Conservation (phyloP, 306 rosid genomes). For the Prosopis cineraria region DNA sequence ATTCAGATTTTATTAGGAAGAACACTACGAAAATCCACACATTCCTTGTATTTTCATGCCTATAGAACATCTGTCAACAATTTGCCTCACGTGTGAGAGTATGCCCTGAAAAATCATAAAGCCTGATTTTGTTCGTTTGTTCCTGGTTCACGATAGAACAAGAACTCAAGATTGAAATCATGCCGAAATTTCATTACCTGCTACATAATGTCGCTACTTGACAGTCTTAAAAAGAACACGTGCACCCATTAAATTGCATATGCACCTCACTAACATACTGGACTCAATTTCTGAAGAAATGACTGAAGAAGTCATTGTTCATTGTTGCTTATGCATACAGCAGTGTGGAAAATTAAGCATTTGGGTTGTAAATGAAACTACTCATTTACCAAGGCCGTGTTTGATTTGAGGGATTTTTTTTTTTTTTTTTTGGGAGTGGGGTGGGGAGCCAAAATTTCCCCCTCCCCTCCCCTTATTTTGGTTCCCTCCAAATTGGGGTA, state of each 20-base stretch:
- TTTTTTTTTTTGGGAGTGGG: too few species aligned
- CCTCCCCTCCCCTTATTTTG: too few species aligned
- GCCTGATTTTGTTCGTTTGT: neutral
- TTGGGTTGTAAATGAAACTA: conserved; percentile 3
- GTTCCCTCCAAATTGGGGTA: too few species aligned
- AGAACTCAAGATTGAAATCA: conserved; percentile 2
- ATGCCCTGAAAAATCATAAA: conserved; percentile 2
- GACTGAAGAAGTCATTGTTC: neutral
- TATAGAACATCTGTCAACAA: conserved; percentile 3
- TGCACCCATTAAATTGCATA: neutral
- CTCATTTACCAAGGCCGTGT: neutral
- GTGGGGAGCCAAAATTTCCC: too few species aligned
- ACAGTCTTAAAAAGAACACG: neutral
- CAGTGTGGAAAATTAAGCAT: neutral
- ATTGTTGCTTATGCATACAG: neutral
- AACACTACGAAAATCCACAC: neutral
- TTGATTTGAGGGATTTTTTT: too few species aligned
- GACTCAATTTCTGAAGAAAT: neutral
- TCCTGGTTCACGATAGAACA: conserved; percentile 21
- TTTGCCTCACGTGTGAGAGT: neutral
- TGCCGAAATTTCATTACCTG: neutral
- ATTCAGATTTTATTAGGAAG: conserved; percentile 10
- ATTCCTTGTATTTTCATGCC: neutral
- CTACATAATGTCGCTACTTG: neutral
- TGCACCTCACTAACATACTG: neutral